These are phyloP conservation scores for Rosa lucieae DNA, from an alignment of 306 rosid genomes.

Conservation along the genomic window DNA sequence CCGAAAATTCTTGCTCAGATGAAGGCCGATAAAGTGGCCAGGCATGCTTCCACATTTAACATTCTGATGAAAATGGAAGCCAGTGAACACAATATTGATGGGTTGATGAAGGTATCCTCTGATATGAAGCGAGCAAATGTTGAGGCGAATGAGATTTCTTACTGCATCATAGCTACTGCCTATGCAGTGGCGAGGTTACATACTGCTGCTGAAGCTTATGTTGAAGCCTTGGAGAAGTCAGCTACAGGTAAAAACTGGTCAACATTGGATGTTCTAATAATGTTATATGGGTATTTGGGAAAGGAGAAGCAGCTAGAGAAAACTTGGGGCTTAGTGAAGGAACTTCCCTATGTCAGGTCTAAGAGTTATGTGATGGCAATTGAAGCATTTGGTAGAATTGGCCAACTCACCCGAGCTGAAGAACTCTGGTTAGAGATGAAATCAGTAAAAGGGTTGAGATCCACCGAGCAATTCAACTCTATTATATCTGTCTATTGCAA, in stretches of 20 bases:
- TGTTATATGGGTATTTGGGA: conserved; percentile 70
- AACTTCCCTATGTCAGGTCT: conserved; percentile 63
- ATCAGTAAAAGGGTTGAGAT: conserved; percentile 51
- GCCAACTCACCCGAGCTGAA: conserved; percentile 63
- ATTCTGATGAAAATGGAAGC: conserved; percentile 95
- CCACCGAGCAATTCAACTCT: conserved; percentile 75
- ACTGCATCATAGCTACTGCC: conserved; percentile 79
- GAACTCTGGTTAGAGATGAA: conserved; percentile 87
- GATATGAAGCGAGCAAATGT: conserved; percentile 65
- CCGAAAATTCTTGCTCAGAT: conserved; percentile 70
- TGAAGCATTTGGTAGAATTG: conserved; percentile 84
- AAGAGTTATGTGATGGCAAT: conserved; percentile 76
- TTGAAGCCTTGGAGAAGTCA: conserved; percentile 74
- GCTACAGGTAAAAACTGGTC: conserved; percentile 76
- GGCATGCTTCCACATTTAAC: conserved; percentile 84
- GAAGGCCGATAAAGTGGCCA: conserved; percentile 79
- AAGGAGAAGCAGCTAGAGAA: conserved; percentile 70
- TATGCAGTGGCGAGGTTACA: conserved; percentile 75
- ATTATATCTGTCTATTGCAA: conserved; percentile 71
- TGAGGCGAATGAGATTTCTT: conserved; percentile 84
- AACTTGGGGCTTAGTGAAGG: conserved; percentile 60
- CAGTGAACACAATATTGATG: conserved; percentile 69
- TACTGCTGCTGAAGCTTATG: conserved; percentile 70
- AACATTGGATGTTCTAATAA: conserved; percentile 67
- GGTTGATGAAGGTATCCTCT: conserved; percentile 54